These are phyloP conservation scores for Picochlorum sp. DNA, from an alignment of 139 green algal genomes.

Conservation along the genomic window DNA sequence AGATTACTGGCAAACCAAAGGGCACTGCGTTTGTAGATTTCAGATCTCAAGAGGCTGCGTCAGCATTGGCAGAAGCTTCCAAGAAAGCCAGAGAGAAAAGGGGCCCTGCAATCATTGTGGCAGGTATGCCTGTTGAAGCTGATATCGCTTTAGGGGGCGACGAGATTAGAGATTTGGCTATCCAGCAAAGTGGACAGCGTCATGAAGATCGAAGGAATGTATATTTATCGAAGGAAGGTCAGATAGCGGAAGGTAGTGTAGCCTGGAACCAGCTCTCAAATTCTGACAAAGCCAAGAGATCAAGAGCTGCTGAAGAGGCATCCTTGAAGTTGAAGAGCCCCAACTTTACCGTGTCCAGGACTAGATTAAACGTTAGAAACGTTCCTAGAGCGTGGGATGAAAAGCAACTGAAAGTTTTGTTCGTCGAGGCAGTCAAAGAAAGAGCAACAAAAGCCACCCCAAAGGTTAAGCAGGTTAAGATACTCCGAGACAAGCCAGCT, in stretches of 20 bases:
- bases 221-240: conserved; percentile 77
- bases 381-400: conserved; percentile 58
- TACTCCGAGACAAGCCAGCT: conserved; percentile 61
- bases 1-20: conserved; percentile 59
- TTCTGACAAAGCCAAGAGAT: conserved; percentile 44
- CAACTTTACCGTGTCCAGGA: conserved; percentile 82
- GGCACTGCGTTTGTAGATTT: conserved; percentile 89
- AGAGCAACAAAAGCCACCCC: conserved; percentile 72
- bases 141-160: conserved; percentile 65
- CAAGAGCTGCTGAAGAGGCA: conserved; percentile 49
- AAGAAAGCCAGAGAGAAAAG: conserved; percentile 31
- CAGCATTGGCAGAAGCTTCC: conserved; percentile 42
- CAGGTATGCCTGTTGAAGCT: conserved; percentile 47
- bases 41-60: conserved; percentile 20
- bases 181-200: not conserved
- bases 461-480: conserved; percentile 66
- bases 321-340: conserved; percentile 75
- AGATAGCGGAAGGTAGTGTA: conserved; percentile 57
- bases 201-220: conserved; percentile 71
- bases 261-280: conserved; percentile 65
- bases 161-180: conserved; percentile 39
- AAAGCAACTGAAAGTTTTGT: conserved; percentile 38
- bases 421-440: conserved; percentile 48
- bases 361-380: conserved; percentile 76
- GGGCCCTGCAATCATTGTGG: conserved; percentile 48